Evolutionary conservation across 345 rosid genomes (phyloP), one percentile per base, ranked within the genome.

Genomic region (Geranium rotundifolium): DNA sequence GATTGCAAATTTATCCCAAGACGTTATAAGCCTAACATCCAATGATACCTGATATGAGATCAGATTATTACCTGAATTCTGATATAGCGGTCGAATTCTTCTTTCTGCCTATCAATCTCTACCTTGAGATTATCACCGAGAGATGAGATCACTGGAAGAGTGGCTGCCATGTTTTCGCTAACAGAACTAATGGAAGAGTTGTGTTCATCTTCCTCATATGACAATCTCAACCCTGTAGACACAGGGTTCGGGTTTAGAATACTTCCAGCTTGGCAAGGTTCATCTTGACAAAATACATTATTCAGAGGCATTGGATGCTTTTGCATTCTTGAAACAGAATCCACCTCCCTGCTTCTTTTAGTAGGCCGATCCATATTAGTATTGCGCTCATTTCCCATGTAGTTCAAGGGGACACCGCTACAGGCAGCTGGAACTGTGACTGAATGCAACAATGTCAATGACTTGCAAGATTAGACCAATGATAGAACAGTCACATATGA

Each of bases 211-310:
- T 88, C 90, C 50, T 82, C 90, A 34, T 63, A 81, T 0, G 90
- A 84, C n/a, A 85, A 80, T 64, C 71, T 82, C 63, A 85, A 72
- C 62, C 92, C 92, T 54, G 84, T 85, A 6, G 96, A 88, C 37
- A 85, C 85, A 29, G 75, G 73, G 71, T 77, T 82, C 39, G 81
- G 84, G 63, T 85, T 84, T 69, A 75, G 65, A 60, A 65, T 59
- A 56, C 80, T 67, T 64, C 79, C 79, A 68, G 75, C 71, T 17
- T 72, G 75, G 67, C 74, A 76, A 30, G 69, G 76, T 62, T 78
- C 82, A 19, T 59, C 72, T 76, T 75, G 75, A 69, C 61, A 63
- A 31, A 75, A 60, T 73, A 81, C 82, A 64, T 75, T 67, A 58
- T 73, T 79, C 57, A 73, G 65, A 57, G 81, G 77, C 7, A 81